Base-by-base conservation (phyloP, 768 basidiomycete genomes). In the Lepiota venenata region DNA sequence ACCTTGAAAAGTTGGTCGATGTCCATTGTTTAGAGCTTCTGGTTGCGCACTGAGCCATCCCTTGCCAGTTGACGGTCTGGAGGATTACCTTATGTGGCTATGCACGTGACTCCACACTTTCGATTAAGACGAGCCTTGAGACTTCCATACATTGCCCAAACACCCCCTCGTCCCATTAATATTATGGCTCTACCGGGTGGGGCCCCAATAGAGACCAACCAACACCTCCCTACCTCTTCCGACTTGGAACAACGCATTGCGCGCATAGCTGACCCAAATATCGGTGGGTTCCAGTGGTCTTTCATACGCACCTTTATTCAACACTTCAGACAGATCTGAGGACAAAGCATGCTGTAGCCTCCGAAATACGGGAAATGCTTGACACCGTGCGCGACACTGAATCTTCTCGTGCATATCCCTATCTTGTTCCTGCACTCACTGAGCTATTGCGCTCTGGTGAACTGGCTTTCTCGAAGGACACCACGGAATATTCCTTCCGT, bases 301-400 rank as follows among this genome's bases (percentile, higher is more conserved):
- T 48, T 6, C 4, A 47, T 44, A n/a, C 10, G 43, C 49, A 20
- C 36, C 18, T 48, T 48, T 20, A 21, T 47, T 43, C 50, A 40
- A 22, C 39, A 47, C 32, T 58, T 25, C 39, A 35, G 7, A 39
- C 60, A 91, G 89, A 90, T 69, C 77, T 89, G 59, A 81, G 82
- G 55, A 81, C 81, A 2, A 90, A 88, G 69, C 79, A 82, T 67
- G 72, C 72, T 2, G 80, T 84, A n/a, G 87, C 88, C 55, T 80
- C 76, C 55, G 91, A 93, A 66, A 82, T 93, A 56, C 80, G 89
- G 53, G 90, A 93, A 66, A 81, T 85, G 74, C 76, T 93, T 59
- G 91, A 93, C 62, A 84, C 84, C 14, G 81, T 88, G 38, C 78
- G 87, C 52, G 91, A 93, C 56, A 73, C 80, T 15, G 91, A 93